phyloP scores from a whole-genome alignment of 2,329 filamentous ascomycete genomes.

The Pseudohalonectria lignicola region DNA sequence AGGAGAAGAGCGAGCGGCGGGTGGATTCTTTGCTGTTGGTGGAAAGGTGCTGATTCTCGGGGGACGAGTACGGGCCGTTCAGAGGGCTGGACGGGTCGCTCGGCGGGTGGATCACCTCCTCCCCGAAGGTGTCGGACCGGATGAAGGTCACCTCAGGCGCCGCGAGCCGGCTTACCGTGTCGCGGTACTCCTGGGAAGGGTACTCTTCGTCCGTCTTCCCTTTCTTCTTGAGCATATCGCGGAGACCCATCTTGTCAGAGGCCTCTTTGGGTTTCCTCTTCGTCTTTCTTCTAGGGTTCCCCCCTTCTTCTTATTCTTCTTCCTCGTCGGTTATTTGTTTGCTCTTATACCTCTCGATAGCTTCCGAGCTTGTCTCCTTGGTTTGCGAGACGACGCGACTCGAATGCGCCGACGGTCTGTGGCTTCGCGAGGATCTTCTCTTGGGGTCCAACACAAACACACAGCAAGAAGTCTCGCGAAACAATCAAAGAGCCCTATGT shows the following conservation, averaged over 20 bases:
- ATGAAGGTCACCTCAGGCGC: conserved; percentile 70
- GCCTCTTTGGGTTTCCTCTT: not conserved
- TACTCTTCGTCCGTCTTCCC: conserved; percentile 27
- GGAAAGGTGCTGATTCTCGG: not conserved
- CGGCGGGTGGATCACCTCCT: conserved; percentile 70
- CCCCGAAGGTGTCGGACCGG: conserved; percentile 69
- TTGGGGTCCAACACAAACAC: no score
- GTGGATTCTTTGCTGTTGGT: conserved; percentile 7
- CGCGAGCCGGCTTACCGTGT: conserved; percentile 23
- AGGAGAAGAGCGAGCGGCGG: conserved; percentile 20
- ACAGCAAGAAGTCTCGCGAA: no score
- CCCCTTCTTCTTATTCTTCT: not conserved
- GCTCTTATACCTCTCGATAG: not conserved
- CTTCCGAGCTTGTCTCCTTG: no score
- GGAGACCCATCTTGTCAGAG: conserved; percentile 31
- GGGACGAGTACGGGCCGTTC: conserved; percentile 14
- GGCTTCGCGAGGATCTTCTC: no score
- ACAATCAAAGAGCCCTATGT: no score
- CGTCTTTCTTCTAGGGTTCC: conserved; percentile 2
- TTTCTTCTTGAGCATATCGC: conserved; percentile 44
- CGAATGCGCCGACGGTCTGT: no score
- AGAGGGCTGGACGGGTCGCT: conserved; percentile 14
- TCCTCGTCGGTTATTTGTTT: not conserved
- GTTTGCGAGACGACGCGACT: no score
- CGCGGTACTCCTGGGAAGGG: conserved; percentile 19